phyloP scores from a whole-genome alignment of 2,329 filamentous ascomycete species.

The Phoma sp. region DNA sequence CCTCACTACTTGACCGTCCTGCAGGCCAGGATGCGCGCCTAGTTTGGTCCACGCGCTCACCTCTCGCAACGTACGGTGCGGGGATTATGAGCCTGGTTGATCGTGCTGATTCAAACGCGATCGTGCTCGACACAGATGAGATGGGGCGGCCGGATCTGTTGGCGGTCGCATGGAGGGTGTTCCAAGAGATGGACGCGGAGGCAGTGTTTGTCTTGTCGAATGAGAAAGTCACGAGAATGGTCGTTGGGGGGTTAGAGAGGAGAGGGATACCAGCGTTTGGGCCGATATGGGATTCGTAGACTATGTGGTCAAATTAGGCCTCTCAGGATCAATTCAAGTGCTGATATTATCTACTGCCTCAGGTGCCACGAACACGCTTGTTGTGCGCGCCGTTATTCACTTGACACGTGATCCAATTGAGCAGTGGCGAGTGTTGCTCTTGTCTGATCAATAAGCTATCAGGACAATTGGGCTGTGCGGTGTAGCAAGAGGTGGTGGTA shows the following conservation, averaged over 20 bases:
- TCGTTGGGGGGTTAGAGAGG: constrained; percentile 72
- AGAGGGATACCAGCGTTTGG: constrained; percentile 72
- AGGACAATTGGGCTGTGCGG: too few relatives aligned
- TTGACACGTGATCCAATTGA: too few relatives aligned
- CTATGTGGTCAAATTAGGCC: background rate
- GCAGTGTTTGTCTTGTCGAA: constrained; percentile 78
- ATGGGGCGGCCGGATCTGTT: constrained; percentile 68
- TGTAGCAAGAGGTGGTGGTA: too few relatives aligned
- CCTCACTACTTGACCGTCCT: constrained; percentile 61
- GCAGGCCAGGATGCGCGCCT: constrained; percentile 62
- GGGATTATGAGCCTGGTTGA: constrained; percentile 63
- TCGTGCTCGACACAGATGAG: constrained; percentile 70
- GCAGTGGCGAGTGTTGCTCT: too few relatives aligned
- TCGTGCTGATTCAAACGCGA: constrained; percentile 64
- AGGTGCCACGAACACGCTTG: too few relatives aligned
- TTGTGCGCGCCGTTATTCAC: too few relatives aligned
- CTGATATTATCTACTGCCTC: too few relatives aligned
- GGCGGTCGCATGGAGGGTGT: constrained; percentile 60
- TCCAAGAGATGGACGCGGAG: constrained; percentile 59
- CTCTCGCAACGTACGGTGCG: constrained; percentile 67
- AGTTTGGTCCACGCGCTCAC: constrained; percentile 71
- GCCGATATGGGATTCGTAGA: constrained; percentile 73
- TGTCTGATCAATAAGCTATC: too few relatives aligned
- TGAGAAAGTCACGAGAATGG: constrained; percentile 68
- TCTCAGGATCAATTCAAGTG: too few relatives aligned